Conservation (phyloP, 2,329 filamentous ascomycete genomes). For the Thielaviopsis ethacetica region DNA sequence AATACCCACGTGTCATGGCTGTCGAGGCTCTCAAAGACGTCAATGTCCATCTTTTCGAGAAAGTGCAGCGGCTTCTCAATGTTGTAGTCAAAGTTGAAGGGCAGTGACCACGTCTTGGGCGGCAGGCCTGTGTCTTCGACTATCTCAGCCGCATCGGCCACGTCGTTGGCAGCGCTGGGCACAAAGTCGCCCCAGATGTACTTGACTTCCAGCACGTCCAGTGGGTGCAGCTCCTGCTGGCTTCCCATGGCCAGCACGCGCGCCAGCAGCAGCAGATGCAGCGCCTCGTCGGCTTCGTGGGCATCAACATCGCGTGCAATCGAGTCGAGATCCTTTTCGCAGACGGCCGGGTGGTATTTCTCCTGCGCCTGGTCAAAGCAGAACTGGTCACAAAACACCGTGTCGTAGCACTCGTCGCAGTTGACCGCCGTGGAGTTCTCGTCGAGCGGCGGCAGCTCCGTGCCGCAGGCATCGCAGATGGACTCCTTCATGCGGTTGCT, state of each 20-base stretch:
- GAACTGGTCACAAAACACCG: conserved; percentile 46
- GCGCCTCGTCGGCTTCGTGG: conserved; percentile 40
- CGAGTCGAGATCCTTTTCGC: conserved; percentile 48
- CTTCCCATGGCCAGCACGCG: conserved; percentile 46
- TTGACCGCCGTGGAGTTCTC: conserved; percentile 21
- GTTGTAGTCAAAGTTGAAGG: conserved; percentile 64
- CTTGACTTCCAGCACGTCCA: conserved; percentile 47
- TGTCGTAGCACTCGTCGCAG: conserved; percentile 47
- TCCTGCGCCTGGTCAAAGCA: conserved; percentile 42
- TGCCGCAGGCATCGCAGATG: conserved; percentile 79
- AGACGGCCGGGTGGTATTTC: conserved; percentile 47
- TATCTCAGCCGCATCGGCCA: not conserved
- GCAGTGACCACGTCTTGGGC: conserved; percentile 49
- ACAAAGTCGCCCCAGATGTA: conserved; percentile 57
- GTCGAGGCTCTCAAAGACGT: conserved; percentile 46
- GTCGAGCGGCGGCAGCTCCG: conserved; percentile 31
- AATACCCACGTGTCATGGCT: conserved; percentile 65
- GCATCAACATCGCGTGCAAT: conserved; percentile 48
- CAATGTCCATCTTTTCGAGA: conserved; percentile 70
- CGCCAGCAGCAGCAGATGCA: conserved; percentile 46
- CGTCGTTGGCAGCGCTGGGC: conserved; percentile 28
- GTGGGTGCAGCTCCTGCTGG: conserved; percentile 43
- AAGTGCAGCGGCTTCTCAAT: conserved; percentile 60
- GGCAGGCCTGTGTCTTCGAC: conserved; percentile 18
- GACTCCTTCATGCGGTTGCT: conserved; percentile 77